phyloP scores from a whole-genome alignment of 1,139 yeast genomes.

The Nakaseomyces sp. region DNA sequence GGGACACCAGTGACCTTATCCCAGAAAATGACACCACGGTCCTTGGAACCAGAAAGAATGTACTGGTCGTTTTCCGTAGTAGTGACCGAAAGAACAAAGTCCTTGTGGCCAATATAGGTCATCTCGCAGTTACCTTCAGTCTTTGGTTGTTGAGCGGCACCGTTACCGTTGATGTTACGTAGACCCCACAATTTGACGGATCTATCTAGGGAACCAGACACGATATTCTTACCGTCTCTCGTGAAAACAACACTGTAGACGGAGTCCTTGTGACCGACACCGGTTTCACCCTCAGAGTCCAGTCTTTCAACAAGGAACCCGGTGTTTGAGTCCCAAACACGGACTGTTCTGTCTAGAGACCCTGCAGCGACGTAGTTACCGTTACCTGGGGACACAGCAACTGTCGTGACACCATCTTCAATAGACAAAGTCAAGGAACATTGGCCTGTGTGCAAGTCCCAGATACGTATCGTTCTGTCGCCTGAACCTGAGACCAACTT shows the following conservation, averaged over 20 bases:
- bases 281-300: slow-evolving; percentile 78
- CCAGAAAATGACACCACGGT: slow-evolving; percentile 96
- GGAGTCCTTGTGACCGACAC: slow-evolving; percentile 93
- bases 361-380: slow-evolving; percentile 95
- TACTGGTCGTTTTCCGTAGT: slow-evolving; percentile 91
- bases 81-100: slow-evolving; percentile 89
- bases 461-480: slow-evolving; percentile 90
- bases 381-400: slow-evolving; percentile 85
- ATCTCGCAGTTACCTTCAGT: slow-evolving; percentile 67
- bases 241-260: slow-evolving; percentile 94
- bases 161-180: slow-evolving; percentile 37
- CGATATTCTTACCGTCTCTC: slow-evolving; percentile 84
- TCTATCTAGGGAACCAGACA: slow-evolving; percentile 90
- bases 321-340: slow-evolving; percentile 95
- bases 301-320: slow-evolving; percentile 89
- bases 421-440: slow-evolving; percentile 82
- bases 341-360: slow-evolving; percentile 85
- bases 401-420: slow-evolving; percentile 97
- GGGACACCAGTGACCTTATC: slow-evolving; percentile 90
- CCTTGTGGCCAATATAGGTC: slow-evolving; percentile 93
- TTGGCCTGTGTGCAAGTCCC: slow-evolving; percentile 92
- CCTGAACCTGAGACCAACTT: slow-evolving; percentile 94
- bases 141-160: slow-evolving; percentile 28
- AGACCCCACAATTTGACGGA: slow-evolving; percentile 95
- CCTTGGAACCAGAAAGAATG: slow-evolving; percentile 90